Evolutionary conservation across 164 flowering plant species (phyloP), one percentile per base, ranked within the genome.

Genomic region (Houttuynia cordata): DNA sequence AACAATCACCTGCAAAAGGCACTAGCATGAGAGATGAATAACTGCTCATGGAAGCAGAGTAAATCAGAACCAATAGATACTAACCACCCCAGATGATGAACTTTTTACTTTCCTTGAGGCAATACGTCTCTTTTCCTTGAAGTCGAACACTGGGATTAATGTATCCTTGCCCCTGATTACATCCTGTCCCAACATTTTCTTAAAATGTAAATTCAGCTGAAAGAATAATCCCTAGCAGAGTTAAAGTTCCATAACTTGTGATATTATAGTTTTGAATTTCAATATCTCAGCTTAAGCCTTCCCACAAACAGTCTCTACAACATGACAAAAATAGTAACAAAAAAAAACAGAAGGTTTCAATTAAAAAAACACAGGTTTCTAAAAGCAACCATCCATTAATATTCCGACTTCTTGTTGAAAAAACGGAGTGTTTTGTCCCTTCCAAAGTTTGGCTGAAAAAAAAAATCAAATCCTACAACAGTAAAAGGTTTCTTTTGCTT

Each of bases 71-170:
- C 20, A 7, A 52, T 23, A 17, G 58, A 61, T 40, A 49, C 82
- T 67, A 74, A 93, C 99, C 88, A 94, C 93, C 53, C 90, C 96
- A 62, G 83, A 78, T 57, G 95, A 80, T 70, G 83, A 78, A 68
- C 88, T 77, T 68, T 81, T 83, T 67, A 94, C 65, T 45, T 62
- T 64, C 78, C 81, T 80, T n/a, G 81, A 75, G 58, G 83, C 87
- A 74, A 80, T 73, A 25, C 88, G 83, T 62, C 65, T 83, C 78
- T 91, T 86, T 73, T 83, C 82, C 68, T 91, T 91, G 71, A 81
- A 91, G 76, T 94, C 93, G 77, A 91, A 94, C 56, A 88, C 73
- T 7, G 97, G 99, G 55, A 73, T 73, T 59, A 67, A 61, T 52
- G 83, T 81, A 76, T 91, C 97, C 71, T 80, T 76, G 10, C 99